Base-by-base conservation (phyloP, 2,329 filamentous ascomycete species). In the Coniochaeta sp. region DNA sequence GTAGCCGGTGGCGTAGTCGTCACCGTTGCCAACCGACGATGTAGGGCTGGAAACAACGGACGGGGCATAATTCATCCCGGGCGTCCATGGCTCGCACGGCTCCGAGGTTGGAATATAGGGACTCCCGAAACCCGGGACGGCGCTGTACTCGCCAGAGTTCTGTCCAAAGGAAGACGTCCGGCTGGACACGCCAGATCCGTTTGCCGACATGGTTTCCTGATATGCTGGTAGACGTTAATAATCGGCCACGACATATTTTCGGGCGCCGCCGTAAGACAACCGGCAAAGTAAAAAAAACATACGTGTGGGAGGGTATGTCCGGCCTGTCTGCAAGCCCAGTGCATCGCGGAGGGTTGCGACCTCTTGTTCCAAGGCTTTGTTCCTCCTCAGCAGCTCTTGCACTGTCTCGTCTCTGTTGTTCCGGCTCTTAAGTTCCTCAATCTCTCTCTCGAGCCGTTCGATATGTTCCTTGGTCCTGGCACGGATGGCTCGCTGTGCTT, bases 381-480 rank as follows among this genome's bases (percentile, higher is more conserved):
- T 82, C 55, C 72, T 72, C 56, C 71, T 71, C 45, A 78, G 64
- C 42, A 81, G 66, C 40, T 76, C 72, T 60, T 78, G 75, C 52
- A 79, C 67, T n/a, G 72, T 73, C 56, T 74, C 70, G 58, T 79
- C 75, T 48, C 72, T 70, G 61, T 65, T 70, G 48, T 76, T 71
- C 52, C 68, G 68, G 63, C 69, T 72, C 55, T 76, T 75, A 57
- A 95, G 78, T 57, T 92, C 87, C 51, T 84, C 79, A 55, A 95
- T 85, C 59, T 87, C 82, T 56, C 76, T 76, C 71, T 95, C 88
- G 49, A 95, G 74, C 20, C 75, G 75, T 64, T 94, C 89, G 61
- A 95, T 95, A 66, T 90, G 87, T 63, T 87, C 82, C 72, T 91
- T 92, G 33, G 91, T 95, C 60, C 91, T 81, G 67, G 91, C 88